These are phyloP conservation scores for Beauveria pseudobassiana DNA, from an alignment of 2,329 filamentous ascomycete species.

Conservation along the genomic window DNA sequence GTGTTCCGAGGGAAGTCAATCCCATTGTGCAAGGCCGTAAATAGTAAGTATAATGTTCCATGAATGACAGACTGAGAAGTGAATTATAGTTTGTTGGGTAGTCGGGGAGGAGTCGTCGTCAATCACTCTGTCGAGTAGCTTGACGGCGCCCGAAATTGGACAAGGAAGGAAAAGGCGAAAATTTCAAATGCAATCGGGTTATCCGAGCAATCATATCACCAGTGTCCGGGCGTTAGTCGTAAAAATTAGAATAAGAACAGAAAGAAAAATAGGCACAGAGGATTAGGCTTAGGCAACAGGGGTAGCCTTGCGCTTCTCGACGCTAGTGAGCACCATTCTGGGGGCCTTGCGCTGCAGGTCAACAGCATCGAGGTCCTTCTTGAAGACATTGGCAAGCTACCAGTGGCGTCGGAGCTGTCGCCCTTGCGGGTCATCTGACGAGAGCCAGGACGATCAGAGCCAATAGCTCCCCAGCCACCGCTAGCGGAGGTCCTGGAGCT, in stretches of 20 bases:
- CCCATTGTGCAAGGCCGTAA: conserved; percentile 10
- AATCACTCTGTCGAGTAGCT: background rate
- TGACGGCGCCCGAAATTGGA: background rate
- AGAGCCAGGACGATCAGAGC: conserved; percentile 72
- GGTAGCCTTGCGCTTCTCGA: conserved; percentile 72
- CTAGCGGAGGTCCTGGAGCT: conserved; percentile 72
- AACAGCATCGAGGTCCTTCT: conserved; percentile 47
- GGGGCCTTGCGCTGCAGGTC: conserved; percentile 71
- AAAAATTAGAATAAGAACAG: conserved; percentile 19
- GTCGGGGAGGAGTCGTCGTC: conserved; percentile 7
- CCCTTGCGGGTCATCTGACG: conserved; percentile 57
- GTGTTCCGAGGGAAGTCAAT: background rate
- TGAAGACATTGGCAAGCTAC: conserved; percentile 58
- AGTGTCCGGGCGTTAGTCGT: conserved; percentile 30
- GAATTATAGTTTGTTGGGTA: conserved; percentile 28
- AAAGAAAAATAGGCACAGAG: background rate
- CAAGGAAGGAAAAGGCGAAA: conserved; percentile 17
- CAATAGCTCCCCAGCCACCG: conserved; percentile 69
- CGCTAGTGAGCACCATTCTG: conserved; percentile 79
- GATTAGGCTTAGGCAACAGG: conserved; percentile 18
- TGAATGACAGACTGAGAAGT: conserved; percentile 33
- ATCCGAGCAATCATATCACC: conserved; percentile 31
- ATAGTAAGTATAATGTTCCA: conserved; percentile 13
- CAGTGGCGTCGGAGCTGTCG: conserved; percentile 50
- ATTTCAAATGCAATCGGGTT: conserved; percentile 24